Percentiles rank a stretch among this genome's conserved stretches.
These are phyloP conservation scores for Helotiales sp. DNA, from an alignment of 2,329 filamentous ascomycete genomes.

Conservation along the genomic window DNA sequence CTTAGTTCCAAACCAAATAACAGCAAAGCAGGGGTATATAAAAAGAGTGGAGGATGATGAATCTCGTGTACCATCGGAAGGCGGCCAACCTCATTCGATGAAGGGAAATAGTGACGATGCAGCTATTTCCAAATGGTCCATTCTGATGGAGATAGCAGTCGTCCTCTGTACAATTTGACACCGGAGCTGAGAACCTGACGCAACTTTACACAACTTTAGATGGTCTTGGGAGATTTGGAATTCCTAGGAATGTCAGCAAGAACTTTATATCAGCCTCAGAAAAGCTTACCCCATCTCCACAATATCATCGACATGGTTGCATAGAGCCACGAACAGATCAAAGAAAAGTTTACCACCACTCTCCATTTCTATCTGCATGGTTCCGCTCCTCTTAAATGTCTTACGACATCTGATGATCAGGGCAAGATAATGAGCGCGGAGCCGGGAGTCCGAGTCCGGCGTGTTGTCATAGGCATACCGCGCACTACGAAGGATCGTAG, in stretches of 20 bases:
- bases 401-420: slow-evolving; percentile 96
- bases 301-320: slow-evolving; percentile 96
- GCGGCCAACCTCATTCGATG: slow-evolving; percentile 47
- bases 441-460: slow-evolving; percentile 84
- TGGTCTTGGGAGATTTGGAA: slow-evolving; percentile 52
- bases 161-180: slow-evolving; percentile 34
- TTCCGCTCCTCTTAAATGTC: slow-evolving; percentile 97
- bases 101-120: slow-evolving; percentile 37
- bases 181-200: slow-evolving; percentile 33
- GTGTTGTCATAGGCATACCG: slow-evolving; percentile 96
- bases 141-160: slow-evolving; percentile 39
- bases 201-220: slow-evolving; percentile 42
- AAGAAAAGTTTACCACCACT: slow-evolving; percentile 91
- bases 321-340: slow-evolving; percentile 97
- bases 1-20: slow-evolving; percentile 23
- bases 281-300: slow-evolving; percentile 66
- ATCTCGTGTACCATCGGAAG: slow-evolving; percentile 41
- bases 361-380: slow-evolving; percentile 99
- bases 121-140: slow-evolving; percentile 37
- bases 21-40: slow-evolving; percentile 38
- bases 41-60: slow-evolving; percentile 40
- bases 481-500: slow-evolving; percentile 86
- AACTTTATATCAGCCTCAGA: slow-evolving; percentile 23
- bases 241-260: slow-evolving; percentile 42
- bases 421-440: slow-evolving; percentile 95